Evolutionary conservation across 768 basidiomycete genomes (phyloP), one percentile per base, ranked within the genome.

Genomic region (Hericium rajendrae): DNA sequence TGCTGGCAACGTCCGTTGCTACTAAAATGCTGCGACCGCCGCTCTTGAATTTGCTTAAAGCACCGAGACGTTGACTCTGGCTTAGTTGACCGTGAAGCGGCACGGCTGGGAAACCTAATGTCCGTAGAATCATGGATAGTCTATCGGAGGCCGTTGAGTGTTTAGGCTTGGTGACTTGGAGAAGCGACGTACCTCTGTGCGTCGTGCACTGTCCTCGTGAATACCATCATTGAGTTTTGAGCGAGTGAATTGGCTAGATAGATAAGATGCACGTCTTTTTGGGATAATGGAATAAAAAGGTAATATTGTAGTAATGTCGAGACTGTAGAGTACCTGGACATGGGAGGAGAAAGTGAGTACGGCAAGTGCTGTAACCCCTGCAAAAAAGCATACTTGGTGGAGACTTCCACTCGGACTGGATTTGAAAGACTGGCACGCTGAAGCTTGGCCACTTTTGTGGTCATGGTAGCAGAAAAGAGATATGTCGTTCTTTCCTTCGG

Each of bases 401-500:
- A 88, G 2, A 97, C 92, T 70, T 98, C 94, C 2, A 98, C 84
- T 62, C 88, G 81, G 24, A 94, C 83, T n/a, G 97, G 97, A 67
- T 95, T 94, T 37, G 82, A 81, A 67, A 98, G 75, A 76, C 91
- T 94, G 37, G 97, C 94, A 54, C 95, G 75, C 69, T 98, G 95
- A 11, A 99, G 77, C 71, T 97, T 97, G 11, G 90, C 92, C 3
- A 99, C 93, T 73, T 97, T 98, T 13, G 92, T 93, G 11, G 97
- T 95, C 95, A 99, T 98, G 20, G 95, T 98, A 6, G 95, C 97
- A 12, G 95, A 97, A 74, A 94, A 99, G 1, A 99, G 80, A 68
- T 93, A 97, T 2, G 97, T 99, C 32, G 87, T 90, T 11, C 97
- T 82, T 64, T 97, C 94, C 66, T 85, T 91, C 20, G 95, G 97